These are phyloP conservation scores for Purpureocillium lavendulum DNA, from an alignment of 2,329 filamentous ascomycete genomes.

Conservation along the genomic window DNA sequence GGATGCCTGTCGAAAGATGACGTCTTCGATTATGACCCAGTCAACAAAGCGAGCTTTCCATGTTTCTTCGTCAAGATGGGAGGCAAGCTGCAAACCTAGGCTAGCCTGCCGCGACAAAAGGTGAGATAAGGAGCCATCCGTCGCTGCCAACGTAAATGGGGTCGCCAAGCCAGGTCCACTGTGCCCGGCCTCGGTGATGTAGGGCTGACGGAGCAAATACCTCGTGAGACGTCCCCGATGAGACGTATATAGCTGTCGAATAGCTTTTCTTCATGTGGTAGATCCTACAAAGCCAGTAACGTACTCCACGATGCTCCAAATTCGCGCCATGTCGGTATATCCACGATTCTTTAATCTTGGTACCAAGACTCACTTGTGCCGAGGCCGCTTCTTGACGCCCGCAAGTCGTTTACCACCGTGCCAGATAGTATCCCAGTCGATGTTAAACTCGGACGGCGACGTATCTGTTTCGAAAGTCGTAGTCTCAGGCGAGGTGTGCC, in stretches of 20 bases:
- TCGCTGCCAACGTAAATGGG: slow-evolving; percentile 1
- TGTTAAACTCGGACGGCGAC: neutral
- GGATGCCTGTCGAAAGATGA: slow-evolving; percentile 1
- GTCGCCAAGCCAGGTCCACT: slow-evolving; percentile 2
- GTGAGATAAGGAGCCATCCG: slow-evolving; percentile 1
- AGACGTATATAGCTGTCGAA: neutral
- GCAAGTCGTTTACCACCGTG: neutral
- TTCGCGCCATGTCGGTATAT: no score
- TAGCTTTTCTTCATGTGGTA: neutral
- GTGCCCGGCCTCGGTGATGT: slow-evolving; percentile 3
- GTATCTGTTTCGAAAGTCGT: neutral
- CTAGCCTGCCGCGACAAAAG: slow-evolving; percentile 1
- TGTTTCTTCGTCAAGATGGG: neutral
- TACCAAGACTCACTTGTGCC: neutral
- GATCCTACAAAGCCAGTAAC: neutral
- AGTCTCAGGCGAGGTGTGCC: neutral
- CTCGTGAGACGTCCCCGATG: neutral
- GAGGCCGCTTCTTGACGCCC: neutral
- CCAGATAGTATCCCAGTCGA: neutral
- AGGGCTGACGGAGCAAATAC: slow-evolving; percentile 1
- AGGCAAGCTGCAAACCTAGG: neutral
- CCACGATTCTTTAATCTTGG: no score
- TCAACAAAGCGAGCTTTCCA: slow-evolving; percentile 2
- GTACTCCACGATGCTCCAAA: no score
- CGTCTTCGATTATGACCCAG: slow-evolving; percentile 1